Conservation (phyloP, 2,329 filamentous ascomycete genomes). For the Aspergillus intermedius region DNA sequence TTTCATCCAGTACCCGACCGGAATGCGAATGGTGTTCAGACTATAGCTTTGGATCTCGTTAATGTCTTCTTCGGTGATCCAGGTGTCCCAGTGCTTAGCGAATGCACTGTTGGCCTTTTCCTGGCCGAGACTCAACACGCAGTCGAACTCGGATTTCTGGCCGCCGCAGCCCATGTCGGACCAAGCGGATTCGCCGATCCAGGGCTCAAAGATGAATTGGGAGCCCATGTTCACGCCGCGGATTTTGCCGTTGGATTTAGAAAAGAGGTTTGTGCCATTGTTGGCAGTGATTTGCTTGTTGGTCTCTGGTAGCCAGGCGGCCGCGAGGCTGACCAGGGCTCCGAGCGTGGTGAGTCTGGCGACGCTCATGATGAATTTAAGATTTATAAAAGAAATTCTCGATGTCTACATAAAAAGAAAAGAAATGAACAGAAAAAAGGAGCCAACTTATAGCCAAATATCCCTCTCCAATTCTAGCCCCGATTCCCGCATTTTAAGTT, state of each 20-base stretch:
- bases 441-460: too few relatives aligned
- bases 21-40: slow-evolving; percentile 50
- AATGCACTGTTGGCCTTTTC: slow-evolving; percentile 43
- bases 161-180: slow-evolving; percentile 42
- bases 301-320: slow-evolving; percentile 22
- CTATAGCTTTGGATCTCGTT: slow-evolving; percentile 45
- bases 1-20: slow-evolving; percentile 52
- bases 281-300: slow-evolving; percentile 18
- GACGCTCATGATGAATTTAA: too few relatives aligned
- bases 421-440: too few relatives aligned
- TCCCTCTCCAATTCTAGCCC: too few relatives aligned
- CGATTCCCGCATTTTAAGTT: too few relatives aligned
- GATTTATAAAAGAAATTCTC: too few relatives aligned
- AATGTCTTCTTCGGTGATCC: slow-evolving; percentile 46
- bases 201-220: slow-evolving; percentile 49
- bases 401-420: too few relatives aligned
- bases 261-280: slow-evolving; percentile 21
- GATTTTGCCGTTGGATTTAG: slow-evolving; percentile 34
- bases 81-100: slow-evolving; percentile 46
- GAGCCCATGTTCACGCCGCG: slow-evolving; percentile 52
- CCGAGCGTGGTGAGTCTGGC: background rate
- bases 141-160: slow-evolving; percentile 49
- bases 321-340: background rate
- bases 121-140: slow-evolving; percentile 46
- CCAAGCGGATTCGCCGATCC: slow-evolving; percentile 47